Evolutionary conservation across 2,329 filamentous ascomycete genomes (phyloP), one percentile per base, ranked within the genome.

Genomic region (Pochonia chlamydosporia): DNA sequence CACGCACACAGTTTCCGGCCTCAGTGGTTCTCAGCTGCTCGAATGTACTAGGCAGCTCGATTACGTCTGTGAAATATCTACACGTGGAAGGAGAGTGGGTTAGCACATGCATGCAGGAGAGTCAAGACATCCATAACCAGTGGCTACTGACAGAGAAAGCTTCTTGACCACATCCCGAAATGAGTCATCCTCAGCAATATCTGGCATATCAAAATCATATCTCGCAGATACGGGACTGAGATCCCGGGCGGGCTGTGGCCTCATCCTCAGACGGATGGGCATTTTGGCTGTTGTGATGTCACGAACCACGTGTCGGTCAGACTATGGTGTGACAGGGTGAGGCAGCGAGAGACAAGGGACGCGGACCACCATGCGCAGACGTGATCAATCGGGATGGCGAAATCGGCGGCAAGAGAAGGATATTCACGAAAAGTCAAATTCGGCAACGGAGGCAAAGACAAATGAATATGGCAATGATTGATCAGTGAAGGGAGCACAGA

Each of bases 11-110:
- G 52, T 72, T 75, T 2, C 82, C 82, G 23, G 81, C 79, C 5
- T 80, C 73, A 1, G 81, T 85, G 5, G 82, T 85, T 41, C 84
- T 74, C 8, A 89, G 71, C 63, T 89, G 85, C 59, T 90, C 86
- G 66, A 89, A 89, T 13, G 79, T 84, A 59, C 79, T 79, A 14
- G 86, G 84, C 40, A 82, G 67, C 44, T 76, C 73, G 47, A 89
- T 74, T 20, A 78, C 78, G 49, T 82, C 77, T 49, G 75, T 70
- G 51, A 87, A 76, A 60, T 79, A 86, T 45, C 82, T 85, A 33
- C 1, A 43, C 9, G 24, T 16, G 16, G 23, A 30, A 5, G n/a
- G 20, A n/a, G n/a, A n/a, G n/a, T 20, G 9, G 14, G 16, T 39
- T 13, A 39, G 35, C 35, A 23, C 35, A 39, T 28, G 26, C 13